Conservation (phyloP, 1,284 basidiomycete species). For the Irpex sp. region DNA sequence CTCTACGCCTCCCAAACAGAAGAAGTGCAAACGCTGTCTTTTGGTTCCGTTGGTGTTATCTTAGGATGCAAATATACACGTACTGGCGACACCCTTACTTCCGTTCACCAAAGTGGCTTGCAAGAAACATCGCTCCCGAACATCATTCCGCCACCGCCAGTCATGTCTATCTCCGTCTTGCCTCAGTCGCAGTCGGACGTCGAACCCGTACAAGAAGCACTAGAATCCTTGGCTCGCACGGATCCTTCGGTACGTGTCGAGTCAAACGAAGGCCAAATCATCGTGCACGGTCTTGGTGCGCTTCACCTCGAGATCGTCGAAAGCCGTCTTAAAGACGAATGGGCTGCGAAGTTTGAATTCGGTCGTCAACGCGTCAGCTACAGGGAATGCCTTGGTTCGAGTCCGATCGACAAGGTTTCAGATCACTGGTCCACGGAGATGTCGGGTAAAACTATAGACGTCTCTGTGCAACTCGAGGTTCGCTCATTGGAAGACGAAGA, state of each 20-base stretch:
- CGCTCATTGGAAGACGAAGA: slow-evolving; percentile 52
- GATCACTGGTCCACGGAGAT: slow-evolving; percentile 59
- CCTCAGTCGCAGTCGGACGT: slow-evolving; percentile 82
- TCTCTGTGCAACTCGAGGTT: slow-evolving; percentile 50
- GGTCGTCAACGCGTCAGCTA: slow-evolving; percentile 79
- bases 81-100: slow-evolving; percentile 84
- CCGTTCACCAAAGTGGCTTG: slow-evolving; percentile 35
- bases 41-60: slow-evolving; percentile 83
- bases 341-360: slow-evolving; percentile 75
- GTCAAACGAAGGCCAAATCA: slow-evolving; percentile 75
- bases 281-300: slow-evolving; percentile 82
- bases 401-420: slow-evolving; percentile 22
- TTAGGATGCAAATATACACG: slow-evolving; percentile 80
- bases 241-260: slow-evolving; percentile 83
- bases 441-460: slow-evolving; percentile 44
- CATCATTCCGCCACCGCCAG: slow-evolving; percentile 71
- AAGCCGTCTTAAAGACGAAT: slow-evolving; percentile 76
- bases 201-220: slow-evolving; percentile 71
- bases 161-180: slow-evolving; percentile 77
- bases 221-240: slow-evolving; percentile 75
- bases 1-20: slow-evolving; percentile 78
- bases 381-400: slow-evolving; percentile 60
- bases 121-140: slow-evolving; percentile 47
- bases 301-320: slow-evolving; percentile 88
- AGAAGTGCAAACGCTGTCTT: slow-evolving; percentile 79